Evolutionary conservation across 2,329 filamentous ascomycete genomes (phyloP).

Genomic region (Sporothrix pallida): DNA sequence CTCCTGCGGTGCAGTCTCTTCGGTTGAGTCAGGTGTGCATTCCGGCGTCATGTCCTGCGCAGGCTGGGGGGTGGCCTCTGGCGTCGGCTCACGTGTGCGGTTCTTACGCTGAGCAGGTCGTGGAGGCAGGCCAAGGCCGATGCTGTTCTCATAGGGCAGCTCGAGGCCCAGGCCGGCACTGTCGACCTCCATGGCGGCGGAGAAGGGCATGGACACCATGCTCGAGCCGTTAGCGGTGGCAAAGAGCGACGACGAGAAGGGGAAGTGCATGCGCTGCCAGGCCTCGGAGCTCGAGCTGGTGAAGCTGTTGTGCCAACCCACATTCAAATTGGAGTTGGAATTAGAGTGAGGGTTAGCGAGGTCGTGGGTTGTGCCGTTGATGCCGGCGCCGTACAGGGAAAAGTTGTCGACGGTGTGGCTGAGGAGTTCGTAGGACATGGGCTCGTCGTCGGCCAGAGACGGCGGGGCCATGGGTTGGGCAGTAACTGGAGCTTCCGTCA

Average conservation of each 20-base stretch:
- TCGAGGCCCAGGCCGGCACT: neutral
- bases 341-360: too few species aligned
- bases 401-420: slow-evolving; percentile 23
- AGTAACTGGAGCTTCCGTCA: too few species aligned
- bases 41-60: neutral
- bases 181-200: neutral
- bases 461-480: neutral
- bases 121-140: neutral
- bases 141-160: neutral
- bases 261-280: slow-evolving; percentile 24
- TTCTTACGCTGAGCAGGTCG: neutral
- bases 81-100: slow-evolving; percentile 5
- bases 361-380: neutral
- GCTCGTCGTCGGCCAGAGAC: slow-evolving; percentile 3
- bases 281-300: slow-evolving; percentile 13
- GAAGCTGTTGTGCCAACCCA: neutral
- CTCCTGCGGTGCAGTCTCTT: neutral
- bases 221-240: neutral
- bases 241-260: slow-evolving; percentile 11
- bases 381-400: neutral
- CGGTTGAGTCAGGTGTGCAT: neutral
- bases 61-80: neutral
- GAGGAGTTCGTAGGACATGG: slow-evolving; percentile 14
- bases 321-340: too few species aligned
- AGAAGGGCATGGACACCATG: neutral